These are phyloP conservation scores for Apophysomyces variabilis DNA, from an alignment of 371 early-diverging fungal species.

Conservation along the genomic window DNA sequence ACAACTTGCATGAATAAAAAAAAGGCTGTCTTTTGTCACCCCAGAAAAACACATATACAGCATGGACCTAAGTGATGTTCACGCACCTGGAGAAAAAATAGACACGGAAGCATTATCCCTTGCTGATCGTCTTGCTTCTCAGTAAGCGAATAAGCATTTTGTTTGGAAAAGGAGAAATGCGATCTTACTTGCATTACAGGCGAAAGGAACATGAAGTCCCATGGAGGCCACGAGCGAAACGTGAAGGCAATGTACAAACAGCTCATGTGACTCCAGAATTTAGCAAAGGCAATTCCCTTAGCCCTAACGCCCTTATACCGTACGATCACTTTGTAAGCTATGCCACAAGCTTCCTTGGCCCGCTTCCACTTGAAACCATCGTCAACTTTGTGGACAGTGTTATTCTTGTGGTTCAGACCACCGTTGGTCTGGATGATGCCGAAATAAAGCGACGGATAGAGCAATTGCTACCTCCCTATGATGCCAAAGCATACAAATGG, in stretches of 20 bases:
- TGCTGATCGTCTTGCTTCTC: constrained; percentile 11
- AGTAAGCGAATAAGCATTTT: neutral
- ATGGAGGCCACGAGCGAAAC: neutral
- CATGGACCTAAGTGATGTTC: constrained; percentile 11
- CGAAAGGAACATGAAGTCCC: neutral
- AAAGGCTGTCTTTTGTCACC: too few relatives aligned
- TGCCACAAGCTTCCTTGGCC: constrained; percentile 13
- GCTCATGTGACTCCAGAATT: constrained; percentile 14
- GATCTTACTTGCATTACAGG: neutral
- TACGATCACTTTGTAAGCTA: constrained; percentile 20
- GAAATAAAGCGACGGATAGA: constrained; percentile 16
- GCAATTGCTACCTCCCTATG: constrained; percentile 13
- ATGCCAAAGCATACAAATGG: constrained; percentile 13
- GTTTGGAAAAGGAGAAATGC: neutral
- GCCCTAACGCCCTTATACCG: constrained; percentile 7
- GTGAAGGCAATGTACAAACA: constrained; percentile 16
- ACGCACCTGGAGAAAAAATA: constrained; percentile 18
- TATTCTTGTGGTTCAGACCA: constrained; percentile 8
- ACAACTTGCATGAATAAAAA: too few relatives aligned
- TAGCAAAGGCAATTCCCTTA: constrained; percentile 10
- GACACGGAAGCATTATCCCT: constrained; percentile 2
- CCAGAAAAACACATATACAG: neutral
- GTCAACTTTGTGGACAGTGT: constrained; percentile 16
- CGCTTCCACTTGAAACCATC: constrained; percentile 6
- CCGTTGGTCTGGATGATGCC: constrained; percentile 11